Evolutionary conservation across 2,329 filamentous ascomycete species (phyloP).

Genomic region (Penicillium sp.): DNA sequence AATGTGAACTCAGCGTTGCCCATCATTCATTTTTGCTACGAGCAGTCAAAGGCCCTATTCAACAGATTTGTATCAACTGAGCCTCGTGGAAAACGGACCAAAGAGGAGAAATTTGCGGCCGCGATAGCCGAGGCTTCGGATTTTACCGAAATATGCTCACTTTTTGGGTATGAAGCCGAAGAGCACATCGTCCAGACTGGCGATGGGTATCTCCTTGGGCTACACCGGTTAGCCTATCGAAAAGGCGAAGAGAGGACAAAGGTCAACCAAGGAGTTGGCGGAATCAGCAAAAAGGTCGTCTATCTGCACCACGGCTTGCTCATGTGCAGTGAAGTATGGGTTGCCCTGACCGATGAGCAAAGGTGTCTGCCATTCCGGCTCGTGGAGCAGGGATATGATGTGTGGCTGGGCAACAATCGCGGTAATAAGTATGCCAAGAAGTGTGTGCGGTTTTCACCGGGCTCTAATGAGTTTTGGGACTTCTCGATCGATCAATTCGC

Average conservation of each 20-base stretch:
- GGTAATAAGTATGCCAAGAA: slow-evolving; percentile 99
- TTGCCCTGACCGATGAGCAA: slow-evolving; percentile 80
- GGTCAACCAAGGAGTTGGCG: slow-evolving; percentile 63
- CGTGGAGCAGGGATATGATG: slow-evolving; percentile 87
- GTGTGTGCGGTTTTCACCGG: slow-evolving; percentile 68
- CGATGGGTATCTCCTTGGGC: slow-evolving; percentile 85
- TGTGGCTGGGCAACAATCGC: slow-evolving; percentile 96
- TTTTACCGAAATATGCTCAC: slow-evolving; percentile 85
- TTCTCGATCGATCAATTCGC: slow-evolving; percentile 99
- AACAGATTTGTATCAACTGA: slow-evolving; percentile 68
- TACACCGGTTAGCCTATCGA: slow-evolving; percentile 79
- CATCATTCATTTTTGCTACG: slow-evolving; percentile 76
- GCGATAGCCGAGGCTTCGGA: slow-evolving; percentile 80
- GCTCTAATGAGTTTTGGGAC: slow-evolving; percentile 79
- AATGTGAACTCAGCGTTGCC: slow-evolving; percentile 56
- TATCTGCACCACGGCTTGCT: slow-evolving; percentile 94
- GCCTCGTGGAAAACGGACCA: slow-evolving; percentile 60
- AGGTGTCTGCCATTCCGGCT: slow-evolving; percentile 82
- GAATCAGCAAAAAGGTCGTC: slow-evolving; percentile 73
- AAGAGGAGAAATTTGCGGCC: slow-evolving; percentile 64
- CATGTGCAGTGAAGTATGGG: slow-evolving; percentile 99
- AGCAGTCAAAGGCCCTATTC: slow-evolving; percentile 73
- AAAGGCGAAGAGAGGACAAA: slow-evolving; percentile 72
- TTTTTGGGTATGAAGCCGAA: slow-evolving; percentile 89
- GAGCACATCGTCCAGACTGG: slow-evolving; percentile 93